phyloP scores from a whole-genome alignment of 805 yeast species.

The Candida sanyiensis region DNA sequence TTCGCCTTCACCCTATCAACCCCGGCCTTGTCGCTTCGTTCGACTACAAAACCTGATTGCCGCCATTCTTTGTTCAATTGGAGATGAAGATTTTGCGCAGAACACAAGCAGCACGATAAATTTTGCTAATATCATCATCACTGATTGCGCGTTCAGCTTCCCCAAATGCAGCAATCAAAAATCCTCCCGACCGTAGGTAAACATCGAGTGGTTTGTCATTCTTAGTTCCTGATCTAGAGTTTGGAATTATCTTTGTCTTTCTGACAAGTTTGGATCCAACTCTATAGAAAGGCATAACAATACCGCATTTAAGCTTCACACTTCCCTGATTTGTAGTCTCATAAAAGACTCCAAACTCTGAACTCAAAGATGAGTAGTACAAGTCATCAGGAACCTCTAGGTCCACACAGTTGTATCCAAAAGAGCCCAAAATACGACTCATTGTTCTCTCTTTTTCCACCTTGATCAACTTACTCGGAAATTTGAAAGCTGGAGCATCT shows the following conservation, averaged over 20 bases:
- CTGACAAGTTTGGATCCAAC: constrained; percentile 40
- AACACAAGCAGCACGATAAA: constrained; percentile 41
- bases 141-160: constrained; percentile 27
- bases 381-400: constrained; percentile 31
- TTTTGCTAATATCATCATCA: constrained; percentile 37
- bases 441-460: constrained; percentile 35
- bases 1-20: no score
- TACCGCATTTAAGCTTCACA: constrained; percentile 40
- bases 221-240: constrained; percentile 6
- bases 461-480: constrained; percentile 33
- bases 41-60: background rate
- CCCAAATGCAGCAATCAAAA: constrained; percentile 41
- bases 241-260: constrained; percentile 24
- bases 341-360: constrained; percentile 48
- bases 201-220: constrained; percentile 32
- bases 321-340: constrained; percentile 25
- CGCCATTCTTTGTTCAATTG: constrained; percentile 7
- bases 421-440: constrained; percentile 42
- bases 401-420: constrained; percentile 25
- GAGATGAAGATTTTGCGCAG: constrained; percentile 41
- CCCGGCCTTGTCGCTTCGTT: no score
- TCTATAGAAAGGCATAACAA: constrained; percentile 48
- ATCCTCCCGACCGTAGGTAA: constrained; percentile 48
- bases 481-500: constrained; percentile 39
- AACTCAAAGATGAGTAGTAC: constrained; percentile 40